Percentiles rank a stretch among this genome's conserved stretches.
Evolutionary conservation across 192 early-diverging fungal species (phyloP).

Genomic region (Coemansia furcata): DNA sequence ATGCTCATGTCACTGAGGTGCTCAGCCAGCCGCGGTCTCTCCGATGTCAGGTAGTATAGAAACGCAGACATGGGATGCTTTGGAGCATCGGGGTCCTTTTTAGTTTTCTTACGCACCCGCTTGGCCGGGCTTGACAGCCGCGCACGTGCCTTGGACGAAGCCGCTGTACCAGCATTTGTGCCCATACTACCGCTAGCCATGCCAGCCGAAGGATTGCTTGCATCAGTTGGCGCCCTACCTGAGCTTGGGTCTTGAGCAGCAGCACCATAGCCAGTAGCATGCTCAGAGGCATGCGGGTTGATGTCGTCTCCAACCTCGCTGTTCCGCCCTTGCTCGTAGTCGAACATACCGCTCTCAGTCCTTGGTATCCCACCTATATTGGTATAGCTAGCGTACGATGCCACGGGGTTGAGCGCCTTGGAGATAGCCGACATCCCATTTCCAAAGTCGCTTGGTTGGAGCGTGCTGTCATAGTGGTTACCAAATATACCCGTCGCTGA

Average conservation of each 20-base stretch:
- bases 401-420: neutral
- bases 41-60: slow-evolving; percentile 70
- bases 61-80: slow-evolving; percentile 88
- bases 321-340: slow-evolving; percentile 59
- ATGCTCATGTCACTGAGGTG: slow-evolving; percentile 67
- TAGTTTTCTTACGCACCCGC: slow-evolving; percentile 62
- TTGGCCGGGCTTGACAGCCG: slow-evolving; percentile 38
- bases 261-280: neutral
- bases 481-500: slow-evolving; percentile 15
- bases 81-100: slow-evolving; percentile 72
- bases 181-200: neutral
- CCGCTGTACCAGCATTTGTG: neutral
- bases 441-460: slow-evolving; percentile 1
- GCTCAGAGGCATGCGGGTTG: neutral
- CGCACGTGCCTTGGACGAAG: slow-evolving; percentile 22
- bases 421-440: neutral
- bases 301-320: slow-evolving; percentile 46
- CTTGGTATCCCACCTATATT: slow-evolving; percentile 46
- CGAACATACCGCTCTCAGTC: slow-evolving; percentile 60
- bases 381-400: slow-evolving; percentile 6
- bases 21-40: slow-evolving; percentile 62
- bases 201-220: neutral
- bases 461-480: slow-evolving; percentile 6
- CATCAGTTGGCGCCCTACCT: neutral
- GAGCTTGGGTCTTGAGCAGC: neutral